These are phyloP conservation scores for Coprinellus micaceus DNA, from an alignment of 768 basidiomycete species.

Conservation along the genomic window DNA sequence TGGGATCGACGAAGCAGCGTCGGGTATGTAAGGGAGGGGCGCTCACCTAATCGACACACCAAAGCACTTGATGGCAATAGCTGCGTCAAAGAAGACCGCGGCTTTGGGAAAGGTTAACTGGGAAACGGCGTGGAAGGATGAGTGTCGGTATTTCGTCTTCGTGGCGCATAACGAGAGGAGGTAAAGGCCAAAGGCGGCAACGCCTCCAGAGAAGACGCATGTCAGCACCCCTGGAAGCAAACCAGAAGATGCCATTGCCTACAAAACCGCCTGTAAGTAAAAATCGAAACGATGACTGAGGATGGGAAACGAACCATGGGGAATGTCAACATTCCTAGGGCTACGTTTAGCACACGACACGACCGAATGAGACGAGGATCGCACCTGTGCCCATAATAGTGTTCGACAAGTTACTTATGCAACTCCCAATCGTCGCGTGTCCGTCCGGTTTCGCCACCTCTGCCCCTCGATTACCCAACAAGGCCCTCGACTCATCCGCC, in stretches of 20 bases:
- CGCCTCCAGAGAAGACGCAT: constrained; percentile 73
- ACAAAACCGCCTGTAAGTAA: constrained; percentile 9
- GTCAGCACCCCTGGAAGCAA: constrained; percentile 88
- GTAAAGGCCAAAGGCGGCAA: constrained; percentile 84
- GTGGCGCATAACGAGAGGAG: constrained; percentile 82
- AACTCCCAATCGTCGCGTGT: constrained; percentile 63
- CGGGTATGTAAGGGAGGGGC: background rate
- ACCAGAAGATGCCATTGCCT: constrained; percentile 91
- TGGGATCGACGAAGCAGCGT: background rate
- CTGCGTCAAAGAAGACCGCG: constrained; percentile 86
- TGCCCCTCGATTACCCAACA: constrained; percentile 42
- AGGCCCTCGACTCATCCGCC: constrained; percentile 51
- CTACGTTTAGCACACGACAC: background rate
- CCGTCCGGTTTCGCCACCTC: constrained; percentile 44
- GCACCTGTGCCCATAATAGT: constrained; percentile 89
- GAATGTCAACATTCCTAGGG: constrained; percentile 81
- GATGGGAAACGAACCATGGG: constrained; percentile 55
- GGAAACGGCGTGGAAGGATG: constrained; percentile 82
- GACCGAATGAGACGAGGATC: constrained; percentile 16
- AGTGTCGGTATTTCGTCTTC: constrained; percentile 63
- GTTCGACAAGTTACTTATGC: constrained; percentile 78
- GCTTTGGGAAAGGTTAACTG: constrained; percentile 87
- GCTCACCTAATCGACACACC: constrained; percentile 86
- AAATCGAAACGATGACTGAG: background rate
- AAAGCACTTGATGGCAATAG: constrained; percentile 95